A percentile compares a stretch with the other conserved stretches of the same genome.
phyloP scores from a whole-genome alignment of 768 basidiomycete genomes.

The Coprinopsis sp. region DNA sequence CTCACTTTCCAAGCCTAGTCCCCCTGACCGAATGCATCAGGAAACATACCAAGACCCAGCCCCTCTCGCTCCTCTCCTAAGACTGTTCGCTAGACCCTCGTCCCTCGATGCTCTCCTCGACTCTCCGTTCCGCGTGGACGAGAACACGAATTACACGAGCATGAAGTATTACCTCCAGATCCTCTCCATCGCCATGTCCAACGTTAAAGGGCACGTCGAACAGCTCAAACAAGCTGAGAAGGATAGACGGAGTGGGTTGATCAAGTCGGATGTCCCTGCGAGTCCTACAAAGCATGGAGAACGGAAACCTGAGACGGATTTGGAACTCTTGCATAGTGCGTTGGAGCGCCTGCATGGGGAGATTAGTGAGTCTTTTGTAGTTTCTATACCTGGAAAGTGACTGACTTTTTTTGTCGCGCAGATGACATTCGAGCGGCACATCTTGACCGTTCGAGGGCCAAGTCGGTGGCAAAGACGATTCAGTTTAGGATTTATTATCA shows the following conservation, averaged over 20 bases:
- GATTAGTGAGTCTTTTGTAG: constrained; percentile 46
- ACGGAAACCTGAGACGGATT: constrained; percentile 33
- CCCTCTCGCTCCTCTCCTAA: constrained; percentile 35
- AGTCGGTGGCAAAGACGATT: constrained; percentile 62
- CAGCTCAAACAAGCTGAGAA: constrained; percentile 34
- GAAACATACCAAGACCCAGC: constrained; percentile 40
- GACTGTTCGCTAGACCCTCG: constrained; percentile 41
- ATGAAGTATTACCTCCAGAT: constrained; percentile 52
- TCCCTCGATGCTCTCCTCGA: constrained; percentile 27
- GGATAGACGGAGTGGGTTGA: constrained; percentile 9
- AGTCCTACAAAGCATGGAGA: constrained; percentile 18
- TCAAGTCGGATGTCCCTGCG: constrained; percentile 5
- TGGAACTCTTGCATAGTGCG: constrained; percentile 44
- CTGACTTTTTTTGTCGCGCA: constrained; percentile 19
- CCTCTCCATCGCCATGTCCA: constrained; percentile 53
- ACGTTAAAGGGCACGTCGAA: constrained; percentile 52
- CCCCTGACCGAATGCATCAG: constrained; percentile 24
- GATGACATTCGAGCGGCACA: constrained; percentile 72
- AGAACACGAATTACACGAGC: constrained; percentile 57
- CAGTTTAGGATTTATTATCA: constrained; percentile 63
- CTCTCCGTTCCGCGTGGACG: constrained; percentile 47
- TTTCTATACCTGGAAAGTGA: background rate
- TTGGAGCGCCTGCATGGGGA: constrained; percentile 53
- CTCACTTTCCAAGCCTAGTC: constrained; percentile 6
- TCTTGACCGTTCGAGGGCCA: constrained; percentile 71